Evolutionary conservation across 129 eudicot genomes (phyloP).

Genomic region (Chrysanthemum makinoi): DNA sequence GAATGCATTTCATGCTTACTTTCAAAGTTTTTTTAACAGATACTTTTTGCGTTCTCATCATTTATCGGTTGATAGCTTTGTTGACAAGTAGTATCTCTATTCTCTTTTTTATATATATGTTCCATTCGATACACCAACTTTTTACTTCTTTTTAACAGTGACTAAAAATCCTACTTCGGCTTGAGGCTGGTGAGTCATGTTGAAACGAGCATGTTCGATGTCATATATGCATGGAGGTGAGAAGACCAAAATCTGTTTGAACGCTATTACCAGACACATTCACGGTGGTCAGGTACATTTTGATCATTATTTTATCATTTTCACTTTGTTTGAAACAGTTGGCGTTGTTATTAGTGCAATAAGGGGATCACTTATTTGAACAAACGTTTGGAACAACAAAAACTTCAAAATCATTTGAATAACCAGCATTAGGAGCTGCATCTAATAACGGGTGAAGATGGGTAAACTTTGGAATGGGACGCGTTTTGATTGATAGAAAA

Average conservation of each 20-base stretch:
- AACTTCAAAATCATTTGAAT: background rate
- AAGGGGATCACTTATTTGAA: background rate
- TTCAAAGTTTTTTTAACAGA: no score
- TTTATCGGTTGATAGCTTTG: no score
- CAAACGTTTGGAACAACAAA: background rate
- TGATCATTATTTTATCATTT: background rate
- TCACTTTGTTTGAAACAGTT: background rate
- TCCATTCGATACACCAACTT: background rate
- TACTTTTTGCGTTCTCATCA: no score
- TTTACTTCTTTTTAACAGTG: background rate
- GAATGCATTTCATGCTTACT: no score
- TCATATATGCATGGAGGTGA: conserved; percentile 27
- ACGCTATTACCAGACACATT: conserved; percentile 24
- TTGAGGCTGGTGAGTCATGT: conserved; percentile 29
- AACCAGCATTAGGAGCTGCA: background rate
- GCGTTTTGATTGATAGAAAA: no score
- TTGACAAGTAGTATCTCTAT: background rate
- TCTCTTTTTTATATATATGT: background rate
- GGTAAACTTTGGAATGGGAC: no score
- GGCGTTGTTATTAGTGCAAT: no score
- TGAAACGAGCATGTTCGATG: conserved; percentile 32
- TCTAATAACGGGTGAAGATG: background rate
- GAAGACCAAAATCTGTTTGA: conserved; percentile 31
- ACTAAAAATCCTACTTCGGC: background rate
- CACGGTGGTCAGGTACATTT: conserved; percentile 44